A percentile compares a stretch with the other conserved stretches of the same genome.
Evolutionary conservation across 331 rosid species (phyloP).

Genomic region (Acacia pycnantha): DNA sequence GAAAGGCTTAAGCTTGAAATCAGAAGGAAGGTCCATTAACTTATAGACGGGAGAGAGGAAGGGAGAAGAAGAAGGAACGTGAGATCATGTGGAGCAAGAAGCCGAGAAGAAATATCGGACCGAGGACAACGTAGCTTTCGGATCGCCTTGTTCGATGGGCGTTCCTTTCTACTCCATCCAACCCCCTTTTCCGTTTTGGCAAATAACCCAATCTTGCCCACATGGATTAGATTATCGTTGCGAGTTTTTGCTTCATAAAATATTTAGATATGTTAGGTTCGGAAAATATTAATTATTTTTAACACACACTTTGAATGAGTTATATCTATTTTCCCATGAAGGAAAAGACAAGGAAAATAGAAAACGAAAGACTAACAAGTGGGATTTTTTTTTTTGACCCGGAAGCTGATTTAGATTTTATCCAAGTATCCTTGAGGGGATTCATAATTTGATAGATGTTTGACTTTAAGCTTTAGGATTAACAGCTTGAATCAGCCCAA

Average conservation of each 20-base stretch:
- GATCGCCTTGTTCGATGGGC: conserved; percentile 27
- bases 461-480: not conserved
- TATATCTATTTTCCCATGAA: not conserved
- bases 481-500: not conserved
- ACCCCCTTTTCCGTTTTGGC: not conserved
- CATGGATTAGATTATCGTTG: conserved; percentile 1
- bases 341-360: not conserved
- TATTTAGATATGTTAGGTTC: not conserved
- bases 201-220: not conserved
- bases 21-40: not conserved
- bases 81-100: conserved; percentile 1
- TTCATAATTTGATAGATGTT: not conserved
- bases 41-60: conserved; percentile 1
- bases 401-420: not conserved
- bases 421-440: not conserved
- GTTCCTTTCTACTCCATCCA: conserved; percentile 23
- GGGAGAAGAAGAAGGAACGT: not conserved
- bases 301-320: not conserved
- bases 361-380: not conserved
- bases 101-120: not conserved
- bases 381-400: not conserved
- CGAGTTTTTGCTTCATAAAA: not conserved
- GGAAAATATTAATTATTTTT: not conserved
- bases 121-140: conserved; percentile 37
- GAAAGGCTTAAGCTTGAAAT: conserved; percentile 20